phyloP scores from a whole-genome alignment of 2,329 filamentous ascomycete species.

The Ceratocystis albifundus region DNA sequence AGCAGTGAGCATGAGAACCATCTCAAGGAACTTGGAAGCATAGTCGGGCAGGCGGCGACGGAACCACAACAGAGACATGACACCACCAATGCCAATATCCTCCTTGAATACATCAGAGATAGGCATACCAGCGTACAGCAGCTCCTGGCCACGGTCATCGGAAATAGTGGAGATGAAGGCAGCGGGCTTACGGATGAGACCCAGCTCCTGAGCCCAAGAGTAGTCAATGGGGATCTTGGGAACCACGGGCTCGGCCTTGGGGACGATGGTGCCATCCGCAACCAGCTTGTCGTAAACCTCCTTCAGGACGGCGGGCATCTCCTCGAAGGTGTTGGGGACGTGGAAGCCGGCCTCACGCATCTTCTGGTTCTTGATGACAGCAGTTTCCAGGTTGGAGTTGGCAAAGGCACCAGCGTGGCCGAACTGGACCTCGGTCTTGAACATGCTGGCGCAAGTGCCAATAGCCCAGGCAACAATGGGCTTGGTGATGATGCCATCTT shows the following conservation, averaged over 20 bases:
- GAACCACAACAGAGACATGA: slow-evolving; percentile 99
- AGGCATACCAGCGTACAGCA: slow-evolving; percentile 97
- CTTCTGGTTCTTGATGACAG: slow-evolving; percentile 87
- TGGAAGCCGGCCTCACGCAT: slow-evolving; percentile 93
- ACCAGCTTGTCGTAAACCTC: slow-evolving; percentile 82
- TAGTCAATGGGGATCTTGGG: slow-evolving; percentile 99
- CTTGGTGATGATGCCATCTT: slow-evolving; percentile 90
- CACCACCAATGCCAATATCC: slow-evolving; percentile 97
- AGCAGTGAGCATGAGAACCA: slow-evolving; percentile 99
- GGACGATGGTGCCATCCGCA: slow-evolving; percentile 71
- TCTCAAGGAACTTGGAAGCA: slow-evolving; percentile 98
- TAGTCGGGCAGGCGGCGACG: slow-evolving; percentile 90
- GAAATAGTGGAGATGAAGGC: slow-evolving; percentile 99
- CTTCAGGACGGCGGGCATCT: slow-evolving; percentile 67
- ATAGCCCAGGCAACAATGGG: slow-evolving; percentile 99
- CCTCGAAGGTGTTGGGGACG: slow-evolving; percentile 94
- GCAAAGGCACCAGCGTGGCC: slow-evolving; percentile 96
- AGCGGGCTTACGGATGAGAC: slow-evolving; percentile 97
- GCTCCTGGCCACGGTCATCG: slow-evolving; percentile 98
- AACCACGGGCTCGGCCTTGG: slow-evolving; percentile 76
- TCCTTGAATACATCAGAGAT: slow-evolving; percentile 99
- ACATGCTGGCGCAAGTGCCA: slow-evolving; percentile 97
- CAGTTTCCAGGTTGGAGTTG: slow-evolving; percentile 98
- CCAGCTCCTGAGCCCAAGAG: slow-evolving; percentile 98
- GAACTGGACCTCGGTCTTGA: slow-evolving; percentile 99